Base-by-base conservation (phyloP, 2,329 filamentous ascomycete genomes). In the Metarhizium guizhouense region DNA sequence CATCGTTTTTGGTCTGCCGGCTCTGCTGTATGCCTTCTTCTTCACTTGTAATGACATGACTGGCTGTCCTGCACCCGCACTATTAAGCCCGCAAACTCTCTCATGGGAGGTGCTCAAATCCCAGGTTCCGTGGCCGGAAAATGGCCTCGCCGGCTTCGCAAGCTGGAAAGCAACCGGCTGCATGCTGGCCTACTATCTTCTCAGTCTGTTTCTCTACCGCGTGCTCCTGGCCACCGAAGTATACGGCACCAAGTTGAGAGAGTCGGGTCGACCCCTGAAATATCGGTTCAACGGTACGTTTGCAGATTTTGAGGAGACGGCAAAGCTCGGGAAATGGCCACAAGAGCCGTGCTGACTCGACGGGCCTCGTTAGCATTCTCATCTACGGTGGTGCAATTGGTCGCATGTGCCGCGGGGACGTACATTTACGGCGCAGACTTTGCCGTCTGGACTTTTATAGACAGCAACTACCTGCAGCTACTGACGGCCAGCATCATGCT, bases 21-120 rank as follows among this genome's bases (percentile, higher is more conserved):
- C 88, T 25, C 75, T 90, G 52, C 80, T 89, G 65, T 92, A 91
- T 68, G 70, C 83, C 56, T 84, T 90, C 63, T 81, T 84, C 52
- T 91, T 95, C 64, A 76, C 87, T 63, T 95, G 91, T 78, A 96
- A 96, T 70, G 90, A 96, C 67, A 76, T 92, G 54, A 84, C 88
- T 5, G 92, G 92, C 56, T 96, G 92, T 64, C 92, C 92, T 49
- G 85, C 88, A 0, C 89, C 90, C 2, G 88, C 86, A 0, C 76
- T 90, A 4, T 78, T 94, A 20, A 76, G 79, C 56, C 90, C 86
- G 8, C 82, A 78, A 43, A 85, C 79, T 3, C 73, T 95, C 60
- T 83, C 83, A 25, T 76, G 88, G 54, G 80, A 85, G 18, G 80
- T 80, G 62, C 74, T 95, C 64, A 90, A 88, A 72, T 66, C 74